Base-by-base conservation (phyloP, 495 filamentous ascomycete genomes). In the Xylaria castorea region DNA sequence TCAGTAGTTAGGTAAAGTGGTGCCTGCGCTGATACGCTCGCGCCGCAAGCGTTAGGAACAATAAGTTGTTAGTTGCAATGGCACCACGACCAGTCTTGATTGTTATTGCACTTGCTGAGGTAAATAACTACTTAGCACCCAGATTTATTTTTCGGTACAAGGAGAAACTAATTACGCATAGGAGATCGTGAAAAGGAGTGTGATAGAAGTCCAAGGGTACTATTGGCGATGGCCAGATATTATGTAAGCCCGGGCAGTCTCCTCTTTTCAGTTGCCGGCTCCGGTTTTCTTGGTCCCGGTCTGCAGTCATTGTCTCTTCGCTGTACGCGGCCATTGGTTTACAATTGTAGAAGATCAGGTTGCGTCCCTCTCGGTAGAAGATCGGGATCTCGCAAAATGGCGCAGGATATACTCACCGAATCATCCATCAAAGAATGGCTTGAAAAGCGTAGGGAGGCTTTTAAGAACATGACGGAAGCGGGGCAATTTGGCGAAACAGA, bases 391-490 rank as follows among this genome's bases (percentile, higher is more conserved):
- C 11, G 8, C 36, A 18, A 11, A 7, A 63, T 63, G 60, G 60
- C 34, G n/a, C 36, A 14, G n/a, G 27, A 27, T 27, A 27, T 42
- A 14, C n/a, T 63, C n/a, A 2, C 16, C 11, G 60, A 63, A 3
- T 36, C 36, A 16, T 63, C 60, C n/a, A 18, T 63, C 32, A 63
- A 63, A 14, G n/a, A 38, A 1, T 63, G 60, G 60, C 60, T 63
- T 25, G 36, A 63, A 27, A 42, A 38, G 34, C 60, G 60, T 16
- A 38, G n/a, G 34, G 20, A 63, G 25, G n/a, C 20, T 16, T 22
- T 20, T 7, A 14, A 25, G 30, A 63, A 42, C 60, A 25, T 63
- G 36, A 12, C 3, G 8, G 60, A 63, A 36, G 60, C 60, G 34
- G 32, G n/a, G 36, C 36, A 11, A 40, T 14, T 25, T 25, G n/a